Evolutionary conservation across 257 asterid genomes (phyloP), one percentile per base, ranked within the genome.

Genomic region (Solanum chiquidenum): DNA sequence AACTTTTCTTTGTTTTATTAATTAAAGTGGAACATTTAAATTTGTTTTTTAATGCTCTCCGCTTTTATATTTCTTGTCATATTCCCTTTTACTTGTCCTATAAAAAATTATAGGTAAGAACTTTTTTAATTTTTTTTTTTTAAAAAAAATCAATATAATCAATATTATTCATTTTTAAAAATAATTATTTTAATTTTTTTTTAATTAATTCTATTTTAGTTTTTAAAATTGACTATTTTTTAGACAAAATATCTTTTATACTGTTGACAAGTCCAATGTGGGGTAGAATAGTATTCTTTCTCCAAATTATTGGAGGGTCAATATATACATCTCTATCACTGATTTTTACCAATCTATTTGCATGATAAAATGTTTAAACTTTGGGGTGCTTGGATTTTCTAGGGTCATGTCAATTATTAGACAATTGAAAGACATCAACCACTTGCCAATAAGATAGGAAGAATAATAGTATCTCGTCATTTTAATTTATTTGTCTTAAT

Each of bases 401-500:
- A 16, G 6, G 21, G 76, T 71, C 77, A 16, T 13, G 77, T 31
- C 77, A 29, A 69, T 29, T 27, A 29, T 23, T 62, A 23, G 31
- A 60, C 69, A 60, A 60, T 23, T 3, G 69, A 60, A 60, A 60
- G 38, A 69, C 76, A 69, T 29, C 76, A 69, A 69, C 76, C 23
- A 69, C 76, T 69, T 31, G 76, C 10, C 34, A 69, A 14, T 31
- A 23, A 23, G 69, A 9, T 23, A 21, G 29, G 13, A 60, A 23
- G 69, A 60, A 4, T 4, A 60, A 60, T 23, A 3, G 12, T 23
- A 8, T 9, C 0, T 3, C 4, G 1, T 0, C n/a, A 0, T 58
- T 58, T 58, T 2, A 58, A 58, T 58, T 58, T 58, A 58, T 21
- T 8, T 58, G 0, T 8, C 0, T 58, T 58, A 58, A 20, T 58